Evolutionary conservation across 495 filamentous ascomycete genomes (phyloP).

Genomic region (Penicillium soppii): DNA sequence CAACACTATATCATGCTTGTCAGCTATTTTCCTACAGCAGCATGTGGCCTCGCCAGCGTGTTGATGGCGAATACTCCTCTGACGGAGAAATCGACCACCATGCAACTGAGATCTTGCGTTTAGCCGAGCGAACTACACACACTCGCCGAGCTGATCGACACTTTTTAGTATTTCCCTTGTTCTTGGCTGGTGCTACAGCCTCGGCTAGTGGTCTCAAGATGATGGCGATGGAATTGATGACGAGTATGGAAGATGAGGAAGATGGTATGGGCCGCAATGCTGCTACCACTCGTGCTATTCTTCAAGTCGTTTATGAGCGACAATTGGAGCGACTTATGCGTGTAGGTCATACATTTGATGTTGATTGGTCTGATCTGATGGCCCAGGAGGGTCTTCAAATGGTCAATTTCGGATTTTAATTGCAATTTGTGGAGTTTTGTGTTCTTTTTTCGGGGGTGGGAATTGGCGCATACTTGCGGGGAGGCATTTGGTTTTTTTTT

Average conservation of each 20-base stretch:
- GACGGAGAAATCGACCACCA: conserved; percentile 45
- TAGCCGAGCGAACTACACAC: conserved; percentile 32
- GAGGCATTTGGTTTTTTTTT: conserved; percentile 4
- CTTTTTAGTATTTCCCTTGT: conserved; percentile 56
- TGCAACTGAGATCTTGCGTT: conserved; percentile 42
- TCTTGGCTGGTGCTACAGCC: conserved; percentile 53
- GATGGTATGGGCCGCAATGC: conserved; percentile 49
- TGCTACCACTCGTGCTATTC: conserved; percentile 43
- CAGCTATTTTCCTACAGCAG: conserved; percentile 52
- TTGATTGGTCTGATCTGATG: conserved; percentile 50
- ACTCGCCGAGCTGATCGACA: conserved; percentile 38
- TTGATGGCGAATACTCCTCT: conserved; percentile 28
- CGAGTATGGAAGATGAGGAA: conserved; percentile 48
- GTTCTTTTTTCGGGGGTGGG: background rate
- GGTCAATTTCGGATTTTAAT: conserved; percentile 44
- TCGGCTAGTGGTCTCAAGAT: conserved; percentile 43
- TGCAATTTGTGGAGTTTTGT: conserved; percentile 9
- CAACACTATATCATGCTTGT: conserved; percentile 48
- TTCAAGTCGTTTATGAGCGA: conserved; percentile 51
- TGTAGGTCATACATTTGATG: conserved; percentile 35
- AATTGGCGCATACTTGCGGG: conserved; percentile 8
- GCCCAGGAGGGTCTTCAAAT: conserved; percentile 38
- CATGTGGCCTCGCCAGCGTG: conserved; percentile 49
- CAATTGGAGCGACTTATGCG: conserved; percentile 40
- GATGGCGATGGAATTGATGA: conserved; percentile 50